Evolutionary conservation across 2,329 filamentous ascomycete genomes (phyloP).

Genomic region (Albifimbria verrucaria): DNA sequence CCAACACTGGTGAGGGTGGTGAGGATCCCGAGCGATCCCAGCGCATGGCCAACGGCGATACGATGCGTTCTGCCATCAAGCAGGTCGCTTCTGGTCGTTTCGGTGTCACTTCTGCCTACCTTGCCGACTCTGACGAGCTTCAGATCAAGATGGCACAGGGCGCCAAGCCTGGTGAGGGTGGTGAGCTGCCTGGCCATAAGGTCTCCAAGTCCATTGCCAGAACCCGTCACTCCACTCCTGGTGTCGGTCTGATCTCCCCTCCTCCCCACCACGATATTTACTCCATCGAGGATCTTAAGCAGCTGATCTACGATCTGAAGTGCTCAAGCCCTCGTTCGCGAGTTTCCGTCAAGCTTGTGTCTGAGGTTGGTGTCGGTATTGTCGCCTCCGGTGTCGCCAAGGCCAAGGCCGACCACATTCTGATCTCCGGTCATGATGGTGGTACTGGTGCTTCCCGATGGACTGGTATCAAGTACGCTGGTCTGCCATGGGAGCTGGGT

Average conservation of each 20-base stretch:
- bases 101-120: constrained; percentile 91
- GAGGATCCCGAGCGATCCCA: constrained; percentile 90
- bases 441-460: constrained; percentile 94
- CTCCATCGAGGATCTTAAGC: constrained; percentile 96
- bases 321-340: constrained; percentile 90
- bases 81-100: constrained; percentile 95
- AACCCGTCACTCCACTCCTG: constrained; percentile 92
- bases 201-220: constrained; percentile 91
- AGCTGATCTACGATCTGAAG: constrained; percentile 96
- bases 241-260: constrained; percentile 92
- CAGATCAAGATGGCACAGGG: constrained; percentile 99
- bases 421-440: constrained; percentile 96
- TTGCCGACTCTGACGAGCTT: constrained; percentile 91
- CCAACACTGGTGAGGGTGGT: constrained; percentile 95
- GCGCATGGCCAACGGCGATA: constrained; percentile 85
- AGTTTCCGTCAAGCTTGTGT: constrained; percentile 95
- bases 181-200: constrained; percentile 95
- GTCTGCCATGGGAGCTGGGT: constrained; percentile 94
- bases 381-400: constrained; percentile 97
- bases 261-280: constrained; percentile 98
- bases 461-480: constrained; percentile 98
- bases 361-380: constrained; percentile 95
- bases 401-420: constrained; percentile 93
- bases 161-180: constrained; percentile 95
- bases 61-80: constrained; percentile 96